A percentile compares a stretch with the other conserved stretches of the same genome.
These are phyloP conservation scores for Aureobasidium musti DNA, from an alignment of 2,329 filamentous ascomycete genomes.

Conservation along the genomic window DNA sequence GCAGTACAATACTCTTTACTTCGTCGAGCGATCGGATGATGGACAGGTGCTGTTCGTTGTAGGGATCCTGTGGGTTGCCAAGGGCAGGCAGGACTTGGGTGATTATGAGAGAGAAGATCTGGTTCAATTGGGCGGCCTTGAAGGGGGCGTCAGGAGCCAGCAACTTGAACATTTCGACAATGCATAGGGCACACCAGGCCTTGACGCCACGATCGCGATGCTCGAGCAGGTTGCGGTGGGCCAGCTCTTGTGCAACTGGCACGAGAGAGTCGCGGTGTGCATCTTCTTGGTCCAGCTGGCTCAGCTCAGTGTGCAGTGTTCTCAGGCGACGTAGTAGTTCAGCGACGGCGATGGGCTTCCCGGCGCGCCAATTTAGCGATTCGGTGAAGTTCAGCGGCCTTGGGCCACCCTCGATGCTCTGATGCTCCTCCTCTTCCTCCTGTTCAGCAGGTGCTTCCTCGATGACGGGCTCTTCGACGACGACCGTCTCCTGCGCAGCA, in stretches of 20 bases:
- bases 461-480: conserved; percentile 15
- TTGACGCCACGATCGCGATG: conserved; percentile 95
- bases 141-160: conserved; percentile 96
- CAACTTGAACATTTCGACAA: conserved; percentile 89
- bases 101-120: conserved; percentile 90
- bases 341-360: conserved; percentile 80
- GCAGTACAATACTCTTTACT: conserved; percentile 89
- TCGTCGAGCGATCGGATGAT: conserved; percentile 85
- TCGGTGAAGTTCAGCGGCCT: conserved; percentile 73
- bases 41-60: conserved; percentile 91
- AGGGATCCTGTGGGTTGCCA: conserved; percentile 81
- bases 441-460: conserved; percentile 19
- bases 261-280: conserved; percentile 79
- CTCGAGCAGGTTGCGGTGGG: conserved; percentile 74
- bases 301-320: conserved; percentile 77
- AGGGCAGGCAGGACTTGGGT: conserved; percentile 80
- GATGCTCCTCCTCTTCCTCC: conserved; percentile 35
- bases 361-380: conserved; percentile 85
- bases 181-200: conserved; percentile 82
- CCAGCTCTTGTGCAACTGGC: conserved; percentile 82
- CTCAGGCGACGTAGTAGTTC: conserved; percentile 82
- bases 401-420: conserved; percentile 28
- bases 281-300: conserved; percentile 82
- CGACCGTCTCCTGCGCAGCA: conserved; percentile 27
- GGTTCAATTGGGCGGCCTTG: conserved; percentile 85